These are phyloP conservation scores for Pelargonium myrrhifolium DNA, from an alignment of 441 rosid genomes.

Conservation along the genomic window DNA sequence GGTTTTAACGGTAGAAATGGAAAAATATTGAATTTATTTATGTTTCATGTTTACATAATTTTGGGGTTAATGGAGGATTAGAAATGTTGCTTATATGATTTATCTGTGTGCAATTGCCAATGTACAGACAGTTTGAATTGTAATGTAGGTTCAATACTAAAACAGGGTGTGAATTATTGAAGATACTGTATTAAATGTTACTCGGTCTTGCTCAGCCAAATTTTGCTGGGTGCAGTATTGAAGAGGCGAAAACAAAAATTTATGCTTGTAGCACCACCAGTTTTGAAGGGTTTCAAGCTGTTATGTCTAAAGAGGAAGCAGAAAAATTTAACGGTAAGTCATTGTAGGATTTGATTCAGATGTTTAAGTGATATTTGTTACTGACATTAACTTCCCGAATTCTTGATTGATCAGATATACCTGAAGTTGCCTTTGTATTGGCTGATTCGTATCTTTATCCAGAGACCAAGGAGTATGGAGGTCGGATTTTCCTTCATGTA, in stretches of 20 bases:
- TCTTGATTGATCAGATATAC: too few relatives aligned
- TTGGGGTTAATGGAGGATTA: too few relatives aligned
- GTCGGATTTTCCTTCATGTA: too few relatives aligned
- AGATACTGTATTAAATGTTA: not conserved
- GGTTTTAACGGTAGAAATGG: not conserved
- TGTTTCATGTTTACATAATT: not conserved
- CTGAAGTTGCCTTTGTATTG: too few relatives aligned
- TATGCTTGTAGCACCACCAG: conserved; percentile 95
- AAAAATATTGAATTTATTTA: not conserved
- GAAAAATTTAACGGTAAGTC: too few relatives aligned
- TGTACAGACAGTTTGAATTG: not conserved
- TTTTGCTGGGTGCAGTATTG: conserved; percentile 41
- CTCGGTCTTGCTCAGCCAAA: conserved; percentile 10
- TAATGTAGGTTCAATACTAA: not conserved
- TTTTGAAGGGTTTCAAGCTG: conserved; percentile 84
- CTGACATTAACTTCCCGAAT: too few relatives aligned
- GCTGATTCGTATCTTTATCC: too few relatives aligned
- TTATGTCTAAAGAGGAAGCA: conserved; percentile 54
- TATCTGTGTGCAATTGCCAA: too few relatives aligned
- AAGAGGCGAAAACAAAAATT: conserved; percentile 70
- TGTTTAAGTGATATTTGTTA: too few relatives aligned
- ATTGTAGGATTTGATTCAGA: too few relatives aligned
- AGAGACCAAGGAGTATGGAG: too few relatives aligned
- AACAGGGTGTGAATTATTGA: not conserved
- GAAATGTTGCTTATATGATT: too few relatives aligned